Evolutionary conservation across 495 filamentous ascomycete species (phyloP), one percentile per base, ranked within the genome.

Genomic region (Lepraria neglecta): DNA sequence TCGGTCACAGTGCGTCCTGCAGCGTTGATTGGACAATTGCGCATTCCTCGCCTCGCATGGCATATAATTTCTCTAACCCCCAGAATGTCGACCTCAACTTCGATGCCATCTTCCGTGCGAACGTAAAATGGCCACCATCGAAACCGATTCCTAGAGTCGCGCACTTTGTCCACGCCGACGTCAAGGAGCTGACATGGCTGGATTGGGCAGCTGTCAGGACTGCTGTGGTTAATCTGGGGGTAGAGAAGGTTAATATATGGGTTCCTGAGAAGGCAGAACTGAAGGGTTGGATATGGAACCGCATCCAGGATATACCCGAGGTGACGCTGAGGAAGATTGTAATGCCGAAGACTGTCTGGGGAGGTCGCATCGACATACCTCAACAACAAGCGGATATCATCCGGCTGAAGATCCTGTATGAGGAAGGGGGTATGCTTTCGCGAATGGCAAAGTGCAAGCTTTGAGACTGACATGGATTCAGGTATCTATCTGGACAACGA

Each of bases 401-500:
- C 7, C 28, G 45, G 31, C 46, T 53, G 28, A 60, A 60, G 47
- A 31, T 60, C n/a, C 31, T 60, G 28, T 60, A 47, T 30, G 58
- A 60, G 45, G 44, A 60, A 43, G 58, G 58, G 10, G 58, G 54
- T 43, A 27, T 12, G 11, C n/a, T 28, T 24, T 15, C 5, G 9
- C 30, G 35, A 21, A 21, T 42, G 17, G 33, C 33, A 11, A 21
- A n/a, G 17, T 7, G 30, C 19, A n/a, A 15, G 19, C 21, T 15
- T 21, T 44, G 14, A 10, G 4, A 43, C 11, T 43, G 33, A 42
- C 54, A 1, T 1, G 19, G 19, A 17, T 9, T 1, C 7, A 57
- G 54, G 58, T n/a, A 60, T 60, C 12, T 60, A 33, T 38, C 58
- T 60, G 14, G 58, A 60, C n/a, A 60, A 9, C 19, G 58, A 60